Evolutionary conservation across 1,139 yeast genomes (phyloP).

Genomic region (Geotrichum phurueaensis): DNA sequence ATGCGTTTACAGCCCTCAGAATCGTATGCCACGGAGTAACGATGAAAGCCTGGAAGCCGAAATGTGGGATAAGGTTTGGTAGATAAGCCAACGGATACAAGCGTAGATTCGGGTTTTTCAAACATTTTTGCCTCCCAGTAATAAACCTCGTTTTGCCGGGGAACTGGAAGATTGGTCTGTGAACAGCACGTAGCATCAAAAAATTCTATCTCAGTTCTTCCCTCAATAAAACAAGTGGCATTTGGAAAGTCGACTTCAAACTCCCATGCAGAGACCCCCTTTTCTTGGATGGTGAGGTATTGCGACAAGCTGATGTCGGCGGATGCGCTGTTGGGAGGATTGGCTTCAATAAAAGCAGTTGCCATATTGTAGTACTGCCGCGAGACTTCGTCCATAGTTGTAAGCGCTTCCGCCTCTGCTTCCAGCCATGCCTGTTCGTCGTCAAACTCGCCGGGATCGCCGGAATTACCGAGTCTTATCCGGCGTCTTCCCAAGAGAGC

Average conservation of each 20-base stretch:
- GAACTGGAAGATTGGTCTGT: constrained; percentile 83
- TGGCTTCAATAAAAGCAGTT: constrained; percentile 41
- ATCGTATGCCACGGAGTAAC: constrained; percentile 81
- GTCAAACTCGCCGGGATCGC: constrained; percentile 53
- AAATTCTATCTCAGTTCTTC: constrained; percentile 74
- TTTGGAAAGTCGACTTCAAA: constrained; percentile 61
- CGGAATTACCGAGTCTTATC: constrained; percentile 37
- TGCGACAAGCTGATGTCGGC: constrained; percentile 41
- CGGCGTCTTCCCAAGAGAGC: constrained; percentile 32
- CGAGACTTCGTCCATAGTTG: constrained; percentile 49
- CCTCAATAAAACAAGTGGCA: constrained; percentile 55
- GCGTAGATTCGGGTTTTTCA: constrained; percentile 53
- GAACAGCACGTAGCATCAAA: constrained; percentile 63
- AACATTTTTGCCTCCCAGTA: constrained; percentile 80
- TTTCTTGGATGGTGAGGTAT: constrained; percentile 70
- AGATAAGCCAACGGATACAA: constrained; percentile 67
- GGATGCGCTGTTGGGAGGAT: constrained; percentile 41
- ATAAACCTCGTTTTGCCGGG: constrained; percentile 78
- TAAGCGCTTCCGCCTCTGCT: constrained; percentile 69
- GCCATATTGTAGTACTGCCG: constrained; percentile 50
- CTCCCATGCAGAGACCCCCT: constrained; percentile 91
- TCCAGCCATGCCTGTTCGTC: constrained; percentile 59
- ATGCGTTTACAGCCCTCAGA: constrained; percentile 76
- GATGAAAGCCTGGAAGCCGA: constrained; percentile 78
- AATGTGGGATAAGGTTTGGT: constrained; percentile 89